Evolutionary conservation across 2,329 filamentous ascomycete species (phyloP), one percentile per base, ranked within the genome.

Genomic region (Trichophyton equinum): DNA sequence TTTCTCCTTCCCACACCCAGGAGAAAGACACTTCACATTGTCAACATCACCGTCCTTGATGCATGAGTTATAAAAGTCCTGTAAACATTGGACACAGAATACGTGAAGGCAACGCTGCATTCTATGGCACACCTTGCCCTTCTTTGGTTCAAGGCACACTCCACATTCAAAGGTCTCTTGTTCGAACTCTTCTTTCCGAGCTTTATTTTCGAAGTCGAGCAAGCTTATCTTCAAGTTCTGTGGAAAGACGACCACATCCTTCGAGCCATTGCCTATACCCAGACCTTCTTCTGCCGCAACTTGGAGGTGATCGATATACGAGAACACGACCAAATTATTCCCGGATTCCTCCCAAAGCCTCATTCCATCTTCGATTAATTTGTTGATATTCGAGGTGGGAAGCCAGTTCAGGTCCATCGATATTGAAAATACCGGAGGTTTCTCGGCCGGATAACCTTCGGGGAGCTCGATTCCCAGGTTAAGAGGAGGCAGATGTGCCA

Each of bases 61-160:
- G 65, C 89, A 91, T 64, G 85, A 86, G 66, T 87, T 89, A 79
- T 95, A 97, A 67, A 92, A 96, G 67, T 92, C 89, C 64, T 89
- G 86, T 2, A 99, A 78, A 69, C 94, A 99, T n/a, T 83, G 74
- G 18, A 86, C 77, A 72, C 94, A 99, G 70, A 97, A 99, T 42
- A 97, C 90, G 71, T 99, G 92, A 0, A 84, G 85, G 72, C 94
- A 99, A 62, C 86, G 84, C 53, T 87, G 75, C 80, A 97, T 85
- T 47, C 84, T 83, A 75, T 97, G 88, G 71, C 94, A 97, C 9
- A 79, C 81, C 0, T 77, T 74, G 1, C 94, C 94, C 71, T 95
- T 96, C 73, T 96, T 96, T 0, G 91, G 91, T 72, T 97, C 92
- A 55, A 96, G 75, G 70, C 91, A 96, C 56, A 97, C 82, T 1